Conservation (phyloP, 2,329 filamentous ascomycete species). For the Rhexocercosporidium sp. region DNA sequence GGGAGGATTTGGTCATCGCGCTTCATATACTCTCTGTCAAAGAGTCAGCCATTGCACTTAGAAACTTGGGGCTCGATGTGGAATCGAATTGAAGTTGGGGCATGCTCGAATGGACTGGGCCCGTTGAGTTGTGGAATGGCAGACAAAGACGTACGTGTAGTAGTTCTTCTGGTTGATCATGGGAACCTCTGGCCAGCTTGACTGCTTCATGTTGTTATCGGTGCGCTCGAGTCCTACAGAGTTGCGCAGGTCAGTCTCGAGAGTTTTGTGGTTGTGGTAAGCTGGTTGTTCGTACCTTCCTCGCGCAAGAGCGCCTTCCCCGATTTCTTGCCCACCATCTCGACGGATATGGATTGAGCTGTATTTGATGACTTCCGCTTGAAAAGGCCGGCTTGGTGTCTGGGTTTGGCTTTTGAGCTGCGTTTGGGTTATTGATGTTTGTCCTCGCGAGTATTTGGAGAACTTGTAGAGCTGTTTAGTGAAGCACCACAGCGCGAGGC, state of each 20-base stretch:
- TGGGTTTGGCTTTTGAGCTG: background rate
- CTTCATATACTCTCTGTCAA: conserved; percentile 88
- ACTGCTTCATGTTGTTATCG: conserved; percentile 97
- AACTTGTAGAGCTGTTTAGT: background rate
- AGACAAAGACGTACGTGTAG: conserved; percentile 73
- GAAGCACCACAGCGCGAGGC: background rate
- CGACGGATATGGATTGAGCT: conserved; percentile 8
- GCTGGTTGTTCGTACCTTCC: conserved; percentile 36
- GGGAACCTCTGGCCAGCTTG: conserved; percentile 88
- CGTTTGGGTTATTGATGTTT: background rate
- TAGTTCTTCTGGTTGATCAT: conserved; percentile 99
- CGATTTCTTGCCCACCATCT: conserved; percentile 45
- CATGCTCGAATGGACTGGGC: background rate
- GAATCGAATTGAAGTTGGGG: background rate
- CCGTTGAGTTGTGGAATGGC: background rate
- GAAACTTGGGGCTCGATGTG: background rate
- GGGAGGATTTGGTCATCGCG: conserved; percentile 95
- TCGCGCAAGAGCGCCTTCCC: conserved; percentile 44
- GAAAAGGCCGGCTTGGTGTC: background rate
- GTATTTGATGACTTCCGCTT: background rate
- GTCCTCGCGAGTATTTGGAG: background rate
- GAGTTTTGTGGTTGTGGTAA: conserved; percentile 1
- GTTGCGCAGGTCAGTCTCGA: conserved; percentile 21
- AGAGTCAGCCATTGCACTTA: conserved; percentile 14
- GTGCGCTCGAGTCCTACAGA: conserved; percentile 84